Conservation (phyloP, 148 eudicot genomes). For the Chenopodium formosanum region DNA sequence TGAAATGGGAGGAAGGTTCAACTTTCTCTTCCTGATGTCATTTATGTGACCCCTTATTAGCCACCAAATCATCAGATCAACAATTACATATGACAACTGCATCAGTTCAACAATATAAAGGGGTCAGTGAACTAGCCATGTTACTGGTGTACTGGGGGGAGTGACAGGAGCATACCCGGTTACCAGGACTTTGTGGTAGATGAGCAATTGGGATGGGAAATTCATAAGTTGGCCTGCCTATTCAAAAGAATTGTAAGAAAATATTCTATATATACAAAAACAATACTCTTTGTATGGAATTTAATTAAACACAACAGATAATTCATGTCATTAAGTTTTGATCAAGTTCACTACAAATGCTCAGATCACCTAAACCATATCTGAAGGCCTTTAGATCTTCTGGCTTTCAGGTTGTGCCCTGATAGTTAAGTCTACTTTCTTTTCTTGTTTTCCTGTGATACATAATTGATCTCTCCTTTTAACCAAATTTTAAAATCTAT, state of each 20-base stretch:
- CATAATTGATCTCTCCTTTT: not conserved
- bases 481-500: not conserved
- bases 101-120: conserved; percentile 20
- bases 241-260: conserved; percentile 21
- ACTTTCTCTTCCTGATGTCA: conserved; percentile 63
- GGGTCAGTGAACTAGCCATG: not conserved
- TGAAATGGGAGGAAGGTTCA: conserved; percentile 86
- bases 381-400: not conserved
- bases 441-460: not conserved
- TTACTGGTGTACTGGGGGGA: not conserved
- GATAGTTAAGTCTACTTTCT: not conserved
- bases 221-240: conserved; percentile 89
- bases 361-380: not conserved
- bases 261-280: not conserved
- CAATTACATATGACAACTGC: conserved; percentile 86
- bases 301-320: not conserved
- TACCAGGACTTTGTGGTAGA: conserved; percentile 80
- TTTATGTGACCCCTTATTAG: conserved; percentile 72
- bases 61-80: conserved; percentile 93
- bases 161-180: conserved; percentile 58
- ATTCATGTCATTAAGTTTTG: not conserved
- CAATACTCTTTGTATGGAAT: not conserved
- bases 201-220: conserved; percentile 88
- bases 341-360: not conserved
- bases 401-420: not conserved